Percentiles rank a stretch among this genome's conserved stretches.
Conservation (phyloP, 257 asterid species). For the Solanum sejunctum region DNA sequence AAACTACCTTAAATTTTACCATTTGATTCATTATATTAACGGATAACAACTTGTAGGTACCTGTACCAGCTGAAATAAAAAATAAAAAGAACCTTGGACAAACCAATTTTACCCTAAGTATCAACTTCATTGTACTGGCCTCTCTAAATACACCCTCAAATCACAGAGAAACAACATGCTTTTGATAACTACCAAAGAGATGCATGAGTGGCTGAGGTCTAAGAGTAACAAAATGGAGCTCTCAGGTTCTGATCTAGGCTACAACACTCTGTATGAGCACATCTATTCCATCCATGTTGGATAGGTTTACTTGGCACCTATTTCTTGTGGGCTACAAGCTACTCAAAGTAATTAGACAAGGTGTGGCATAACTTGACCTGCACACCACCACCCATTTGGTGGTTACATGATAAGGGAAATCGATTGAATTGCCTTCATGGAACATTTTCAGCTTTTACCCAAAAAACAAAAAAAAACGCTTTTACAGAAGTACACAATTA, state of each 20-base stretch:
- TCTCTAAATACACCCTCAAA: neutral
- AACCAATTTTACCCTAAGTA: neutral
- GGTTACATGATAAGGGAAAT: neutral
- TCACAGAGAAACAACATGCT: neutral
- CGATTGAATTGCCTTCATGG: neutral
- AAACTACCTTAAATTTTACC: neutral
- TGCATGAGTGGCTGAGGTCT: neutral
- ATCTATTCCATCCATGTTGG: neutral
- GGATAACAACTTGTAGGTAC: neutral
- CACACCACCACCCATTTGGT: neutral
- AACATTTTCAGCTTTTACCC: neutral
- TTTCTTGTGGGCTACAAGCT: neutral
- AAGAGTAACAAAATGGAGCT: neutral
- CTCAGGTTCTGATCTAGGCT: neutral
- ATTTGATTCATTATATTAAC: neutral
- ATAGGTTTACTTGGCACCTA: neutral
- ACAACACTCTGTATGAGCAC: neutral
- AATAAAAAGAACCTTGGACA: neutral
- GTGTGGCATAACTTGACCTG: neutral
- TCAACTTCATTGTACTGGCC: neutral
- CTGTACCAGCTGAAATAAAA: neutral
- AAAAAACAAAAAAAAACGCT: neutral
- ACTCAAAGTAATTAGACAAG: neutral
- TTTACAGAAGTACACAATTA: neutral
- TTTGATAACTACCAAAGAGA: neutral